phyloP scores from a whole-genome alignment of 805 yeast genomes.

The Pichia nanzhaoensis region DNA sequence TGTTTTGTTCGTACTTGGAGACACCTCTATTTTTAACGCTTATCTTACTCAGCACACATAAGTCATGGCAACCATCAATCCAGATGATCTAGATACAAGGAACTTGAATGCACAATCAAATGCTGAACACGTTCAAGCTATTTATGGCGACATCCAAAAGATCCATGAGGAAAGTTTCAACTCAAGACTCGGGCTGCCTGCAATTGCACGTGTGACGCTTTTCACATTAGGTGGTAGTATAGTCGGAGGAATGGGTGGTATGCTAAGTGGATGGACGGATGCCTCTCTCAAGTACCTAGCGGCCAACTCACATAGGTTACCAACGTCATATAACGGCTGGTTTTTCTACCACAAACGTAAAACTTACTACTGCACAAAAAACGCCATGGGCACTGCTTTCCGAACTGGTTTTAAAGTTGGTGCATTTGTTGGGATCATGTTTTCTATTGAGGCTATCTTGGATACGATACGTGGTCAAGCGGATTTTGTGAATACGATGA shows the following conservation, averaged over 20 bases:
- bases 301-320: slow-evolving; percentile 77
- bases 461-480: slow-evolving; percentile 44
- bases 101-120: slow-evolving; percentile 12
- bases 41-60: background rate
- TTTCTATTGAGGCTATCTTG: slow-evolving; percentile 55
- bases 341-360: slow-evolving; percentile 80
- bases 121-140: slow-evolving; percentile 11
- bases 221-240: slow-evolving; percentile 34
- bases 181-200: slow-evolving; percentile 42
- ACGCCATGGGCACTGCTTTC: slow-evolving; percentile 46
- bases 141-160: slow-evolving; percentile 12
- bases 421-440: slow-evolving; percentile 40
- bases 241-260: slow-evolving; percentile 48
- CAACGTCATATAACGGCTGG: slow-evolving; percentile 77
- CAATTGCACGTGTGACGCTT: slow-evolving; percentile 39
- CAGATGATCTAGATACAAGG: slow-evolving; percentile 13
- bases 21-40: background rate
- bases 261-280: slow-evolving; percentile 48
- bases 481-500: slow-evolving; percentile 59
- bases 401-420: slow-evolving; percentile 37
- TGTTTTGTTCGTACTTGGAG: too few species aligned
- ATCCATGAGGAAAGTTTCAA: slow-evolving; percentile 14
- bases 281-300: slow-evolving; percentile 61
- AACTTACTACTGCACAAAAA: slow-evolving; percentile 61
- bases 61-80: slow-evolving; percentile 13